Conservation (phyloP, 169 alveolate genomes). For the Plasmodium vivax region DNA sequence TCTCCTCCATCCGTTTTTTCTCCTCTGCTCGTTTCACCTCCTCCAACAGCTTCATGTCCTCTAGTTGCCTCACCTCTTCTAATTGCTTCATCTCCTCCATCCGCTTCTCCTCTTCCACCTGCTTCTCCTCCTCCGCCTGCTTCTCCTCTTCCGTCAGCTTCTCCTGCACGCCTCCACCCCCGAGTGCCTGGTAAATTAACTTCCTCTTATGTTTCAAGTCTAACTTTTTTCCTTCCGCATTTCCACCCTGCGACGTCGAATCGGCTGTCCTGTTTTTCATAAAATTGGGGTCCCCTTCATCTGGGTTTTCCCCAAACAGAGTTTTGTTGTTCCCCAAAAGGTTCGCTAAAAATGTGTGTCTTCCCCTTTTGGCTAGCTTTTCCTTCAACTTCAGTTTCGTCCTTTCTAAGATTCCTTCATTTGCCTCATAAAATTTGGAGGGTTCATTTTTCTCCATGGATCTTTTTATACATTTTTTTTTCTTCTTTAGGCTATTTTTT, state of each 20-base stretch:
- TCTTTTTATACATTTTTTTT: slow-evolving; percentile 12
- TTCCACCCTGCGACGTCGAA: neutral
- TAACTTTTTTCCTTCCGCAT: neutral
- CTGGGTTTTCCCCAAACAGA: neutral
- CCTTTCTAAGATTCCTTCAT: slow-evolving; percentile 24
- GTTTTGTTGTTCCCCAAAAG: neutral
- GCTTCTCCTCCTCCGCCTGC: neutral
- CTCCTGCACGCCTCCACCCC: neutral
- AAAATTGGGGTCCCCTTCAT: neutral
- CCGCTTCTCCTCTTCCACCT: too few relatives aligned
- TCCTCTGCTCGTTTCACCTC: too few relatives aligned
- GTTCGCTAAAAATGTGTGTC: neutral
- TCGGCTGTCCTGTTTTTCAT: neutral
- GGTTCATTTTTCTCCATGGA: slow-evolving; percentile 6
- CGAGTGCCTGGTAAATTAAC: slow-evolving; percentile 29
- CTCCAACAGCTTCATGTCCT: too few relatives aligned
- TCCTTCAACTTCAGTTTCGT: slow-evolving; percentile 29
- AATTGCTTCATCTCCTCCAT: neutral
- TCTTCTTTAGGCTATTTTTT: slow-evolving; percentile 33
- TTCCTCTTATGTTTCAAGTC: slow-evolving; percentile 26
- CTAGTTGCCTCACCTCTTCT: too few relatives aligned
- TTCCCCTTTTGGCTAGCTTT: neutral
- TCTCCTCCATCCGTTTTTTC: too few relatives aligned
- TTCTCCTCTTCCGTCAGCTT: too few relatives aligned
- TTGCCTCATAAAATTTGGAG: neutral